Conservation (phyloP, 169 alveolate species). For the Sarcocystis neurona region DNA sequence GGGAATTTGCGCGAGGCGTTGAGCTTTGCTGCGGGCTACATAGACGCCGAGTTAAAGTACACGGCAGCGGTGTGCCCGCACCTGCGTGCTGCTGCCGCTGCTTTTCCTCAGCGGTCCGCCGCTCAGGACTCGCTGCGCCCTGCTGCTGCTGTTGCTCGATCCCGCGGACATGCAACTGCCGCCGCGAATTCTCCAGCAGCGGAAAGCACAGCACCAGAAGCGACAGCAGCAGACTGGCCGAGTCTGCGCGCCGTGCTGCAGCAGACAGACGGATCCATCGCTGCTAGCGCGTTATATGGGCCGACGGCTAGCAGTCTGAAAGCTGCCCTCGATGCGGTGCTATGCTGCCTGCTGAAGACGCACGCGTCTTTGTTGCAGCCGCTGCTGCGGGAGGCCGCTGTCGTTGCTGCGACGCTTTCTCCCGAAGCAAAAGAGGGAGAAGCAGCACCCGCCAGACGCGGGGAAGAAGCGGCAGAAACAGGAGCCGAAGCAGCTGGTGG, state of each 20-base stretch:
- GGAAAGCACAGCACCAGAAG: not conserved
- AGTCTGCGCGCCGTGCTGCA: too few species aligned
- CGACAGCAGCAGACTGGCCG: too few species aligned
- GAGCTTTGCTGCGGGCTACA: not conserved
- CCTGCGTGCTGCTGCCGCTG: too few species aligned
- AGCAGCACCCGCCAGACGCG: not conserved
- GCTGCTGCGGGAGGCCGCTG: not conserved
- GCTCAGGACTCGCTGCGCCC: too few species aligned
- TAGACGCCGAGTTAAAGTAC: conserved; percentile 15
- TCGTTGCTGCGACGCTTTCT: not conserved
- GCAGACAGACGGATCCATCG: too few species aligned
- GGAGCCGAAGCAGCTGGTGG: not conserved
- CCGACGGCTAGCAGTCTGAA: conserved; percentile 1
- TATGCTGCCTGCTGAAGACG: not conserved
- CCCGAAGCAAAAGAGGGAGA: not conserved
- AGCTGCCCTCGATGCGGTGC: not conserved
- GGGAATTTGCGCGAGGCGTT: conserved; percentile 20
- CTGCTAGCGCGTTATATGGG: not conserved
- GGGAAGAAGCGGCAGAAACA: not conserved
- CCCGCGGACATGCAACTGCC: not conserved
- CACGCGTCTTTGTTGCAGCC: not conserved
- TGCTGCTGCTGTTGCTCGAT: not conserved
- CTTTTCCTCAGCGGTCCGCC: too few species aligned
- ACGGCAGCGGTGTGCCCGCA: too few species aligned
- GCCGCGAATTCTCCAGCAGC: not conserved